These are phyloP conservation scores for Didymella pinodella DNA, from an alignment of 2,329 filamentous ascomycete genomes.

Conservation along the genomic window DNA sequence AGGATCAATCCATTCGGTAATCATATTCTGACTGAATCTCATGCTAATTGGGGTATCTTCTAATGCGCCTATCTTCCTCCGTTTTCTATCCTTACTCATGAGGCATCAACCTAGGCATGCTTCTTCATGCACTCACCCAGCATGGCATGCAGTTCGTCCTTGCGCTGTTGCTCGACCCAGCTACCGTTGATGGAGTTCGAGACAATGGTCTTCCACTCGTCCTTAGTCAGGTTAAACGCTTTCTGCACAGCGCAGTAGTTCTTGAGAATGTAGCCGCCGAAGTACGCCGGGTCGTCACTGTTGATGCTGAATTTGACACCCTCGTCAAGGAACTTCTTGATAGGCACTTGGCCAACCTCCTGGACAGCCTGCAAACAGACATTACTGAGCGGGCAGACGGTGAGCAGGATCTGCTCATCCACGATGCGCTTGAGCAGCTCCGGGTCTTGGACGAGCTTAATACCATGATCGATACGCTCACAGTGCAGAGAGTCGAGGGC, in stretches of 20 bases:
- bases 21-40: neutral
- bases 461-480: conserved; percentile 77
- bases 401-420: conserved; percentile 66
- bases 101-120: conserved; percentile 9
- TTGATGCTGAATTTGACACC: conserved; percentile 76
- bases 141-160: conserved; percentile 61
- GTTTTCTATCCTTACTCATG: neutral
- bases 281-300: conserved; percentile 58
- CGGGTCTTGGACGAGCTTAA: conserved; percentile 68
- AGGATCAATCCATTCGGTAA: neutral
- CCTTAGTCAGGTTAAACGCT: conserved; percentile 67
- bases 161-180: conserved; percentile 72
- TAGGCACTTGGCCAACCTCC: conserved; percentile 60
- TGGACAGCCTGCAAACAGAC: conserved; percentile 65
- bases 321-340: conserved; percentile 68
- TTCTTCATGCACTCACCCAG: conserved; percentile 28
- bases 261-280: conserved; percentile 76
- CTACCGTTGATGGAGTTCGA: conserved; percentile 70
- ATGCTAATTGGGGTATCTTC: conserved; percentile 18
- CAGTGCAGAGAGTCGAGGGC: conserved; percentile 70
- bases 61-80: neutral
- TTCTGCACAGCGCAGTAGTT: conserved; percentile 81
- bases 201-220: conserved; percentile 73
- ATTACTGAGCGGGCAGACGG: conserved; percentile 78
- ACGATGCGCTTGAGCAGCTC: conserved; percentile 67